A percentile compares a stretch with the other conserved stretches of the same genome.
These are phyloP conservation scores for Coemansia sp. DNA, from an alignment of 192 early-diverging fungal genomes.

Conservation along the genomic window DNA sequence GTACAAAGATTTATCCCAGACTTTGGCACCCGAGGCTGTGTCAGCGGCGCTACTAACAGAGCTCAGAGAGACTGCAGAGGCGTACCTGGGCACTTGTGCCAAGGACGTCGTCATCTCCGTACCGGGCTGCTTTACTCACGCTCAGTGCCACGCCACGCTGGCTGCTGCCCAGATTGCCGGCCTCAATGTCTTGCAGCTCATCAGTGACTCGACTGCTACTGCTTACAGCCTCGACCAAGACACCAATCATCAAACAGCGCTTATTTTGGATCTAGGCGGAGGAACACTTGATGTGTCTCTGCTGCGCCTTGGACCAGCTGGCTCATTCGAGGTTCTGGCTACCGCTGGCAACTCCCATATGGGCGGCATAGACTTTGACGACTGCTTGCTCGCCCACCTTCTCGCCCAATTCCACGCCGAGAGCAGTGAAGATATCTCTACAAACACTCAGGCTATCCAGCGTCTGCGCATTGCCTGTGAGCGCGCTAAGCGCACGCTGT, in stretches of 20 bases:
- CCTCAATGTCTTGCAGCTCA: constrained; percentile 97
- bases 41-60: constrained; percentile 94
- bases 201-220: constrained; percentile 99
- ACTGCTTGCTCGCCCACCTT: constrained; percentile 94
- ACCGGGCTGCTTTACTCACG: constrained; percentile 97
- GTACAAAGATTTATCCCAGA: constrained; percentile 93
- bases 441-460: constrained; percentile 88
- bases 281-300: constrained; percentile 98
- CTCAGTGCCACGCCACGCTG: constrained; percentile 99
- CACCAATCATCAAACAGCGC: constrained; percentile 78
- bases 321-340: constrained; percentile 89
- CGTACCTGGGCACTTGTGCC: constrained; percentile 77
- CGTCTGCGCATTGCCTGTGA: constrained; percentile 96
- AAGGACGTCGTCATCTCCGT: constrained; percentile 95
- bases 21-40: constrained; percentile 93
- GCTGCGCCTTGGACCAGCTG: constrained; percentile 91
- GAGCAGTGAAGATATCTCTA: constrained; percentile 84
- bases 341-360: constrained; percentile 98
- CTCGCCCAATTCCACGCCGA: constrained; percentile 89
- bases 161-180: constrained; percentile 95
- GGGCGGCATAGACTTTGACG: constrained; percentile 99
- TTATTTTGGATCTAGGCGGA: constrained; percentile 96
- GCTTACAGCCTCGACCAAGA: constrained; percentile 99
- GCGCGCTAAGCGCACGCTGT: constrained; percentile 95
- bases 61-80: constrained; percentile 97